These are phyloP conservation scores for Cladosporium sp. DNA, from an alignment of 2,329 filamentous ascomycete species.

Conservation along the genomic window DNA sequence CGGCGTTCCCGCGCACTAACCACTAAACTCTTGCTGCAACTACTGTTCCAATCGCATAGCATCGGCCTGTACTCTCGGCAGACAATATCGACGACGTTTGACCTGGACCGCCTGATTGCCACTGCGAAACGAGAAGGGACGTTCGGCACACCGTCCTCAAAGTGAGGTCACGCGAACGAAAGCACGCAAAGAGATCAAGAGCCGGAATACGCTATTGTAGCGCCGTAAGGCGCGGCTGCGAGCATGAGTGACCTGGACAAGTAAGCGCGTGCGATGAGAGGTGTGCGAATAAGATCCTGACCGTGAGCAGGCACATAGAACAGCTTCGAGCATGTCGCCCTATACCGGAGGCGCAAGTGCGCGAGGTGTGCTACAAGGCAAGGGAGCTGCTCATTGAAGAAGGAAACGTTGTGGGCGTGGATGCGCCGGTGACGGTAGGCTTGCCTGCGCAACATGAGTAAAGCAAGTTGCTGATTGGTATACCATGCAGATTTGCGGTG, in stretches of 20 bases:
- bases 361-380: conserved; percentile 95
- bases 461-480: conserved; percentile 15
- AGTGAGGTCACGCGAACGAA: not conserved
- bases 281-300: conserved; percentile 11
- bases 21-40: too few species aligned
- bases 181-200: not conserved
- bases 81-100: too few species aligned
- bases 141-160: not conserved
- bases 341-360: conserved; percentile 91
- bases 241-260: conserved; percentile 89
- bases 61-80: too few species aligned
- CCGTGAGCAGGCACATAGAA: conserved; percentile 72
- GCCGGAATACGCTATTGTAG: not conserved
- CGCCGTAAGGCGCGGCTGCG: conserved; percentile 6
- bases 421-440: conserved; percentile 84
- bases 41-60: not conserved
- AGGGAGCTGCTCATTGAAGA: conserved; percentile 95
- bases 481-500: conserved; percentile 74
- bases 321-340: conserved; percentile 93
- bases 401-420: conserved; percentile 92
- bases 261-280: conserved; percentile 47
- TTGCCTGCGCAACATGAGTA: not conserved
- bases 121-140: not conserved
- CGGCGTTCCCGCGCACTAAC: not conserved
- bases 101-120: not conserved